Percentiles rank a stretch among this genome's conserved stretches.
Evolutionary conservation across 169 alveolate species (phyloP).

Genomic region (Eimeria sp.): DNA sequence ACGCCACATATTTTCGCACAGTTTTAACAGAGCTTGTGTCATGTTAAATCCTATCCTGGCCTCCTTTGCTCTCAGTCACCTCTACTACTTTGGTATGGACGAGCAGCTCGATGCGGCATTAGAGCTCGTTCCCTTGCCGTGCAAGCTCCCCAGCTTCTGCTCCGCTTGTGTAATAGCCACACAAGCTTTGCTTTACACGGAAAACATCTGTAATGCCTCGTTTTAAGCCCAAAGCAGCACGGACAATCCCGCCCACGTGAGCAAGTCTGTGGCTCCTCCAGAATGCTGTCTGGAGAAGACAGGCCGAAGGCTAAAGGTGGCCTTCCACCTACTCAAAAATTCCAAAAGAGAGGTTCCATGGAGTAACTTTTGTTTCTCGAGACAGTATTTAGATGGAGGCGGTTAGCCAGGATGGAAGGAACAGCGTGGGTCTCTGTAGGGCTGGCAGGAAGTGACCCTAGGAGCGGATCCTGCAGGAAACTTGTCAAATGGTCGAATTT

Average conservation of each 20-base stretch:
- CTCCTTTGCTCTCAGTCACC: background rate
- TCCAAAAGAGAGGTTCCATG: background rate
- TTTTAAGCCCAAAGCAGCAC: background rate
- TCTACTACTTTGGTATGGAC: background rate
- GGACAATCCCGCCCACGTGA: constrained; percentile 1
- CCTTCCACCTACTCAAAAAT: background rate
- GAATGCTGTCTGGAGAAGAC: background rate
- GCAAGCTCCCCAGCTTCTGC: background rate
- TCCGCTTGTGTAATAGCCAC: background rate
- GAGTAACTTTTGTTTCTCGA: background rate
- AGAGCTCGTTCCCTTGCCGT: background rate
- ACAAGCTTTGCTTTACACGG: background rate
- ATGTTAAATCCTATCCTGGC: background rate
- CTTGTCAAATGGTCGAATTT: background rate
- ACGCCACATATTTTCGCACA: background rate
- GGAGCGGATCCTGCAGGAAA: background rate
- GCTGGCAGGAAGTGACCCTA: constrained; percentile 34
- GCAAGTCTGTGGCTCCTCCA: background rate
- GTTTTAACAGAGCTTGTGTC: background rate
- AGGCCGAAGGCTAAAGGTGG: background rate
- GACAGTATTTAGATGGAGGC: background rate
- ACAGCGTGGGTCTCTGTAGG: constrained; percentile 28
- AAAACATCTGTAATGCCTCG: background rate
- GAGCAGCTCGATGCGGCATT: background rate
- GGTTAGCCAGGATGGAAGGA: background rate